Conservation (phyloP, 2,329 filamentous ascomycete species). For the Geoglossum cookeanum region DNA sequence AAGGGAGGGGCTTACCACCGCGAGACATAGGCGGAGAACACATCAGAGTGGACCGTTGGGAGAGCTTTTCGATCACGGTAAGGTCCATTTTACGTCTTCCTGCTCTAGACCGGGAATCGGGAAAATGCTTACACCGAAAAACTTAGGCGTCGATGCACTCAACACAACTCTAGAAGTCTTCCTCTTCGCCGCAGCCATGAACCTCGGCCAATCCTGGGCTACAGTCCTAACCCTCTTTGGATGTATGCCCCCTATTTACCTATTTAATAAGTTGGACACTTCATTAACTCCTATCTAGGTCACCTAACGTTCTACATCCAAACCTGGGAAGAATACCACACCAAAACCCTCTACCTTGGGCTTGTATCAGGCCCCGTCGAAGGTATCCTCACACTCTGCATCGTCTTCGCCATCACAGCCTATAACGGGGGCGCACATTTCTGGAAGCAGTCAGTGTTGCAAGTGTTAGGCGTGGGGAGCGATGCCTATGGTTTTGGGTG, state of each 20-base stretch:
- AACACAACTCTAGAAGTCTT: constrained; percentile 91
- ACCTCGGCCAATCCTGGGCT: constrained; percentile 81
- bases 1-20: not conserved
- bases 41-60: constrained; percentile 83
- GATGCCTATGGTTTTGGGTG: constrained; percentile 21
- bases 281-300: constrained; percentile 26
- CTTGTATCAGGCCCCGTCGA: constrained; percentile 89
- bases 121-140: not conserved
- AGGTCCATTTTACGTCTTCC: constrained; percentile 7
- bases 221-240: constrained; percentile 71
- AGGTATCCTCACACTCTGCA: constrained; percentile 67
- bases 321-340: constrained; percentile 99
- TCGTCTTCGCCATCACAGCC: constrained; percentile 69
- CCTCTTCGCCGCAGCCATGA: constrained; percentile 81
- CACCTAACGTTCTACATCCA: constrained; percentile 96
- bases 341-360: constrained; percentile 81
- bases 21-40: constrained; percentile 49
- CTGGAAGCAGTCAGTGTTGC: constrained; percentile 73
- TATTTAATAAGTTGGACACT: not conserved
- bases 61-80: constrained; percentile 89
- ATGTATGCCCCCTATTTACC: constrained; percentile 30
- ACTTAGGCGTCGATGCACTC: constrained; percentile 61
- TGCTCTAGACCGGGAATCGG: not conserved
- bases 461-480: constrained; percentile 47
- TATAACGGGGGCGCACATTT: constrained; percentile 75